Percentiles rank a stretch among this genome's conserved stretches.
Evolutionary conservation across 345 rosid species (phyloP).

Genomic region (Eucalyptus coolabah): DNA sequence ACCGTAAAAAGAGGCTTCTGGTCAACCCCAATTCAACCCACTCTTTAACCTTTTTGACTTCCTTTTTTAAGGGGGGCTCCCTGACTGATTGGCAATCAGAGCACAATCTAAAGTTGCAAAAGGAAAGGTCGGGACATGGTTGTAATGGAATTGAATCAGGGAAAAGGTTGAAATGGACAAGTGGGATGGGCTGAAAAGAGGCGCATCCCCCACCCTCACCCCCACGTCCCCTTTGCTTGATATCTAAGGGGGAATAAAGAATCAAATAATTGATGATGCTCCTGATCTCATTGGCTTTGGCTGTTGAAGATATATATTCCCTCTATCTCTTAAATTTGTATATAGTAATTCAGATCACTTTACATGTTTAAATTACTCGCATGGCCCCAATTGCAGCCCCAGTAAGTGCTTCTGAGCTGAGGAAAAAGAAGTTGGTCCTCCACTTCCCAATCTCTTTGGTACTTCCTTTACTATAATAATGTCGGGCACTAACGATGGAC

Average conservation of each 20-base stretch:
- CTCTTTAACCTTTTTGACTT: neutral
- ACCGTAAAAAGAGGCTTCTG: neutral
- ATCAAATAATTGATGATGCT: neutral
- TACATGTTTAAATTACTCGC: neutral
- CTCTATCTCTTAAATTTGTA: neutral
- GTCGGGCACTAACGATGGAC: neutral
- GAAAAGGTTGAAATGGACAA: neutral
- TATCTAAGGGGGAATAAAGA: neutral
- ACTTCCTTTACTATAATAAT: neutral
- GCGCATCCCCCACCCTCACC: neutral
- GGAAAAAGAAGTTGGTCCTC: neutral
- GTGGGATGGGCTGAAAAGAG: neutral
- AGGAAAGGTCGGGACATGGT: neutral
- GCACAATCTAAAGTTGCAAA: neutral
- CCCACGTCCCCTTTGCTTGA: neutral
- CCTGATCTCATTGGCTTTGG: neutral
- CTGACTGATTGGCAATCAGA: neutral
- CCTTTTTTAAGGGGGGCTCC: neutral
- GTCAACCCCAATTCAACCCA: neutral
- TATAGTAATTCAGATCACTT: neutral
- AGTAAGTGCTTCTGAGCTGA: neutral
- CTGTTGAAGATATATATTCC: neutral
- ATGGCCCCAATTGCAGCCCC: neutral
- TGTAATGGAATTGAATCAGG: neutral
- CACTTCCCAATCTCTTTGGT: neutral